Base-by-base conservation (phyloP, 495 filamentous ascomycete genomes). In the Rhypophila decipiens region DNA sequence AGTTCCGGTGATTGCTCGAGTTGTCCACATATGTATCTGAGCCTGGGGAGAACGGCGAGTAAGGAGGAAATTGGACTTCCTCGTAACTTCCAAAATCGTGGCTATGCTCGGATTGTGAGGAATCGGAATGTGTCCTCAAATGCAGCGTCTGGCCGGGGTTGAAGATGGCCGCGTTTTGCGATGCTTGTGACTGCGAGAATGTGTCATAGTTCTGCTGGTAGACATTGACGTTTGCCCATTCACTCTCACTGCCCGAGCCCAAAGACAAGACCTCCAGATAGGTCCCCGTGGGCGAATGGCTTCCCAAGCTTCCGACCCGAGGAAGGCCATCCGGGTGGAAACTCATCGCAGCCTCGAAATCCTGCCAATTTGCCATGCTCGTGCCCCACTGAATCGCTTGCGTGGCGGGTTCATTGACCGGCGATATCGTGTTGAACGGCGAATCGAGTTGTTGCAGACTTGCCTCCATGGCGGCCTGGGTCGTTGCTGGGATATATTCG, bases 91-190 rank as follows among this genome's bases (percentile, higher is more conserved):
- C 80, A 60, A 86, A 78, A n/a, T 77, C 72, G 39, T 59, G 82
- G 48, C 71, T 79, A 48, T 73, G 65, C 21, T 87, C 84, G 9
- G 87, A 89, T 33, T 83, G 81, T 1, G 90, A 91, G 2, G 88
- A 89, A 47, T 90, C 86, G 8, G 90, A 95, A 53, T 84, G 79
- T 42, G 84, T 90, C 40, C 90, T 80, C 53, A 89, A 70, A 64
- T 95, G 90, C 39, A 96, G 70, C 0, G 87, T 88, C 63, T 94
- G 85, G 48, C 80, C 78, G 2, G 90, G 90, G 60, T 94, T 93
- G 68, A 90, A 89, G 47, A 94, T 88, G 44, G 85, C 78, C 12
- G 75, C 69, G 42, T 76, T 72, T 52, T 60, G 82, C 10, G 67
- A 61, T 36, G 57, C 72, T 34, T 68, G 72, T 12, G 62, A 45